Conservation (phyloP, 176 grass and related monocot species). For the Aegilops sharonensis region DNA sequence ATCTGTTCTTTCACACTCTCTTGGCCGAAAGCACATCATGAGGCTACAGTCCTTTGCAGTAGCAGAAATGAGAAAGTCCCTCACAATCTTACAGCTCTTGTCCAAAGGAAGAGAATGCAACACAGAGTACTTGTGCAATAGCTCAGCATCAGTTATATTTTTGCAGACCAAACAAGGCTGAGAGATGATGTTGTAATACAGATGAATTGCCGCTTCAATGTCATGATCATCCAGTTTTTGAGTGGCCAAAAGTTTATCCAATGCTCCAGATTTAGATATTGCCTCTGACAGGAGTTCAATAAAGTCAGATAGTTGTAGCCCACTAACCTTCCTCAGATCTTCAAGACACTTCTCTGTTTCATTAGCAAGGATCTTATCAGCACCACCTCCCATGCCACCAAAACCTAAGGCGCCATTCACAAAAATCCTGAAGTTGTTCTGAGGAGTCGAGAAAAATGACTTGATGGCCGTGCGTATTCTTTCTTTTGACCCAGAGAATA, state of each 20-base stretch:
- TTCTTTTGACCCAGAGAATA: slow-evolving; percentile 88
- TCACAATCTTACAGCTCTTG: slow-evolving; percentile 62
- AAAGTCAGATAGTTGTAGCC: slow-evolving; percentile 59
- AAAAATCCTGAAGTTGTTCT: slow-evolving; percentile 93
- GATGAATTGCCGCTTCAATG: slow-evolving; percentile 92
- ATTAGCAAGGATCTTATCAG: slow-evolving; percentile 36
- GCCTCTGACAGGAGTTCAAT: slow-evolving; percentile 66
- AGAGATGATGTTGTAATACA: slow-evolving; percentile 70
- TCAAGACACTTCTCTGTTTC: slow-evolving; percentile 45
- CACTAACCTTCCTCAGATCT: slow-evolving; percentile 48
- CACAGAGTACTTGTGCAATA: slow-evolving; percentile 50
- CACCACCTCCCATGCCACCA: slow-evolving; percentile 73
- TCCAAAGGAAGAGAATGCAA: slow-evolving; percentile 73
- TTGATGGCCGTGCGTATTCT: slow-evolving; percentile 65
- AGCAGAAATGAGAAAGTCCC: slow-evolving; percentile 74
- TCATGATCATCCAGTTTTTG: slow-evolving; percentile 89
- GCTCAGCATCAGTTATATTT: slow-evolving; percentile 50
- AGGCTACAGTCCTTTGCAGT: slow-evolving; percentile 93
- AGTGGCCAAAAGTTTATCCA: slow-evolving; percentile 58
- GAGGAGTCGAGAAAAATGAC: slow-evolving; percentile 68
- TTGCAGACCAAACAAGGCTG: slow-evolving; percentile 70
- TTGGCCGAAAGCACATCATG: slow-evolving; percentile 79
- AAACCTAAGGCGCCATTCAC: slow-evolving; percentile 71
- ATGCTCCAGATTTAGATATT: slow-evolving; percentile 58
- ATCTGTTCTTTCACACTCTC: slow-evolving; percentile 27